Evolutionary conservation across 345 rosid species (phyloP), one percentile per base, ranked within the genome.

Genomic region (Eucalyptus tenuipes): DNA sequence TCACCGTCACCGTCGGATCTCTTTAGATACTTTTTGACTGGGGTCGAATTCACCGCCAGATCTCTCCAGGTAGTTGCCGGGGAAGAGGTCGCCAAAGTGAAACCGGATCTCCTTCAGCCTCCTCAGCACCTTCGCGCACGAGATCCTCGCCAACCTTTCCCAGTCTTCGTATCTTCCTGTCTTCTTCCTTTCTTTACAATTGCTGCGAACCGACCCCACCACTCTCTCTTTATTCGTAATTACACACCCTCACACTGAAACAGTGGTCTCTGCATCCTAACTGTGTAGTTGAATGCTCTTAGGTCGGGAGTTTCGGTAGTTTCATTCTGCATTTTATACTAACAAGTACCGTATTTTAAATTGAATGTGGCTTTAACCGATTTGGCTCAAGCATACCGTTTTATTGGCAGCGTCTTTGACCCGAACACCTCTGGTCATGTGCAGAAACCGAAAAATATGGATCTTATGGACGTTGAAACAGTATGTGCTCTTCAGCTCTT

Each of bases 321-420:
- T 44, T 44, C 45, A 44, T 44, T 44, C 45, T 44, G 8, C 45
- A 44, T 44, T 44, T 44, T 7, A 45, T 53, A 37, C 33, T n/a
- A 64, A n/a, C 84, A 45, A 2, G 48, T 29, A 8, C n/a, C 53
- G 3, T 88, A 8, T 88, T 16, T 49, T 3, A 42, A 14, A 37
- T 25, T 3, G 61, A 11, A 37, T 89, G 91, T 97, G 96, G 98
- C 96, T 89, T 93, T 95, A 71, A 96, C 99, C 13, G 98, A 96
- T 92, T 96, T 95, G 89, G 92, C 92, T 55, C 96, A 95, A 93
- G 98, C 96, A 44, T 97, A 96, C 91, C 79, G 89, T 90, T 96
- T 96, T 92, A 94, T 97, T 53, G 99, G 98, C 91, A 94, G 96
- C 90, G 96, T 95, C 80, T 95, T 94, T 89, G 98, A 97, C 91